Percentiles rank a stretch among this genome's conserved stretches.
Conservation (phyloP, 179 eudicot genomes). For the Drosera spatulata region DNA sequence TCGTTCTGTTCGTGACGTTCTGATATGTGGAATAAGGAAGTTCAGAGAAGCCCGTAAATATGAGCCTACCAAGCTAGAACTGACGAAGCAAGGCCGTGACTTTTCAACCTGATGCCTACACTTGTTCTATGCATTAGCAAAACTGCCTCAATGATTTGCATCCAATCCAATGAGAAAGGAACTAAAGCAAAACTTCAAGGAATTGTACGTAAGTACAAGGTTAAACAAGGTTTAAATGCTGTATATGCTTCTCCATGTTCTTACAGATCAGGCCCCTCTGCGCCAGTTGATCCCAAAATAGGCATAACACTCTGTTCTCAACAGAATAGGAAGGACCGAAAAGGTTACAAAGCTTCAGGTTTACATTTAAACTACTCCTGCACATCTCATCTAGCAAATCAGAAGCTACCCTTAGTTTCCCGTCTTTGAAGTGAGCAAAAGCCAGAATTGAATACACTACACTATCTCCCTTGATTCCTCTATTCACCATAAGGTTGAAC, state of each 20-base stretch:
- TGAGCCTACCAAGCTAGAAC: too few relatives aligned
- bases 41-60: too few relatives aligned
- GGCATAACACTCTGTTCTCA: constrained; percentile 27
- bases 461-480: constrained; percentile 72
- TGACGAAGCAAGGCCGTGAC: too few relatives aligned
- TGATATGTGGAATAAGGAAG: too few relatives aligned
- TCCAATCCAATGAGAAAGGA: too few relatives aligned
- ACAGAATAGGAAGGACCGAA: constrained; percentile 48
- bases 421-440: constrained; percentile 50
- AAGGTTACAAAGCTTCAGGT: constrained; percentile 44
- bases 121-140: too few relatives aligned
- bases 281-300: constrained; percentile 54
- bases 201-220: too few relatives aligned
- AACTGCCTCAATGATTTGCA: too few relatives aligned
- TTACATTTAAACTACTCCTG: constrained; percentile 52
- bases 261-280: constrained; percentile 63
- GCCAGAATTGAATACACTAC: constrained; percentile 60
- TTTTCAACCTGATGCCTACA: too few relatives aligned
- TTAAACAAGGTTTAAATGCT: constrained; percentile 2
- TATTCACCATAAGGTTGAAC: constrained; percentile 44
- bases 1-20: too few relatives aligned
- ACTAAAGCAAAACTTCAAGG: too few relatives aligned
- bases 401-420: constrained; percentile 31
- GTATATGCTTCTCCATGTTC: constrained; percentile 24
- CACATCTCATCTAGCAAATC: constrained; percentile 73